phyloP scores from a whole-genome alignment of 2,329 filamentous ascomycete genomes.

The Ampelomyces quisqualis region DNA sequence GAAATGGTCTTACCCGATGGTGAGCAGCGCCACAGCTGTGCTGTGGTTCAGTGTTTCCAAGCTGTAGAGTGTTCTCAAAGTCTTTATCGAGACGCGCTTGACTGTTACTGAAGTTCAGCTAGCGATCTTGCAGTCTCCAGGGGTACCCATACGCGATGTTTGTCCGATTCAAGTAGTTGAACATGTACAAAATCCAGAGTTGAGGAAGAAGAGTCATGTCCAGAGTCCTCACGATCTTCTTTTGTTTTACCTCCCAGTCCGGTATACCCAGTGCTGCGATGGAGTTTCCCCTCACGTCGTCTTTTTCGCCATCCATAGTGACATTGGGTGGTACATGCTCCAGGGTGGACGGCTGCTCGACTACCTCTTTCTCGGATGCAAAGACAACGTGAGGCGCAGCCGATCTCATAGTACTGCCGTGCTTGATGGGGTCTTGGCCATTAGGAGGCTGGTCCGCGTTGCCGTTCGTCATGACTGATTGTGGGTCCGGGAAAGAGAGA shows the following conservation, averaged over 20 bases:
- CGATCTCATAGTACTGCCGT: background rate
- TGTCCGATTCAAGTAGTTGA: conserved; percentile 12
- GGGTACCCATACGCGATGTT: conserved; percentile 11
- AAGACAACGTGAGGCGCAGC: background rate
- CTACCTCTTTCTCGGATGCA: conserved; percentile 2
- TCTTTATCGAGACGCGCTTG: conserved; percentile 17
- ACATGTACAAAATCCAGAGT: conserved; percentile 17
- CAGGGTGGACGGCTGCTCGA: conserved; percentile 1
- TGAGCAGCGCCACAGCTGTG: conserved; percentile 14
- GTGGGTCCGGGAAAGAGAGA: background rate
- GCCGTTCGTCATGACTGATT: background rate
- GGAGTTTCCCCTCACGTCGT: background rate
- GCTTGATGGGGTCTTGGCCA: background rate
- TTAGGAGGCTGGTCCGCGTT: background rate
- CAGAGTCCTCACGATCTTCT: conserved; percentile 7
- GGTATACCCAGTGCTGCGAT: conserved; percentile 13
- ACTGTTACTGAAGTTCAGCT: conserved; percentile 3
- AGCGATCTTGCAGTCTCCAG: background rate
- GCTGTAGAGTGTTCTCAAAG: conserved; percentile 14
- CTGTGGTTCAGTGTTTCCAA: conserved; percentile 18
- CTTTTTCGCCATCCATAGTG: background rate
- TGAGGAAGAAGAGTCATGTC: conserved; percentile 13
- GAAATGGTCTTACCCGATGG: conserved; percentile 6
- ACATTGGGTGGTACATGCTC: conserved; percentile 4
- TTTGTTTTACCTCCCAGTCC: conserved; percentile 12